Evolutionary conservation across 2,329 filamentous ascomycete species (phyloP).

Genomic region (Aspergillus pseudonomiae): DNA sequence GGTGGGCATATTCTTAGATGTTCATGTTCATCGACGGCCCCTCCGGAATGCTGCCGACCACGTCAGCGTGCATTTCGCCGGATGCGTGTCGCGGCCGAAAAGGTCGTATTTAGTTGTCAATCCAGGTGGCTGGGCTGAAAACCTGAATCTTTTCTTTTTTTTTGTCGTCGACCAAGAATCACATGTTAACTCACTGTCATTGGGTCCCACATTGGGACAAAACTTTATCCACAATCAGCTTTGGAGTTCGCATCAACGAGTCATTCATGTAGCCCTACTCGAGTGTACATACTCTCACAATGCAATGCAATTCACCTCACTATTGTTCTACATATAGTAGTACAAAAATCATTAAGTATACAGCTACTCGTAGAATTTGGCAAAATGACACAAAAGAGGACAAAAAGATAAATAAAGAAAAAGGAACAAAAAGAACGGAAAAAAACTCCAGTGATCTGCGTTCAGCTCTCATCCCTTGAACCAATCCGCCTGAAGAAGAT

Average conservation of each 20-base stretch:
- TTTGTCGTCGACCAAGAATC: background rate
- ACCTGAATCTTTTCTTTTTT: background rate
- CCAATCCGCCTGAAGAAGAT: background rate
- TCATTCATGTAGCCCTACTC: background rate
- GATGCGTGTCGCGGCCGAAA: background rate
- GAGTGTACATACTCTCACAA: background rate
- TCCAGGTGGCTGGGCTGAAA: constrained; percentile 17
- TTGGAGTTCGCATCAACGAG: background rate
- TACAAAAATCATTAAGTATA: background rate
- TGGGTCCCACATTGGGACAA: background rate
- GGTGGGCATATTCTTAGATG: background rate
- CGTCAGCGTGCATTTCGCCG: constrained; percentile 24
- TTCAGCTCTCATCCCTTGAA: background rate
- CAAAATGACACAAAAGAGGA: background rate
- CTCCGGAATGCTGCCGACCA: constrained; percentile 22
- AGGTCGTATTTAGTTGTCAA: background rate
- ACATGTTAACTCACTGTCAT: background rate
- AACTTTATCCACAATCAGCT: background rate
- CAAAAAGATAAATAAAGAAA: background rate
- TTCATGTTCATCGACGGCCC: background rate
- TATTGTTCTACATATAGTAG: background rate
- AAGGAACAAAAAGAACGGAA: background rate
- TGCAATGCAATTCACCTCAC: background rate
- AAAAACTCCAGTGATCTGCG: background rate
- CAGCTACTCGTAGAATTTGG: background rate